A percentile compares a stretch with the other conserved stretches of the same genome.
These are phyloP conservation scores for Pholiota molesta DNA, from an alignment of 768 basidiomycete species.

Conservation along the genomic window DNA sequence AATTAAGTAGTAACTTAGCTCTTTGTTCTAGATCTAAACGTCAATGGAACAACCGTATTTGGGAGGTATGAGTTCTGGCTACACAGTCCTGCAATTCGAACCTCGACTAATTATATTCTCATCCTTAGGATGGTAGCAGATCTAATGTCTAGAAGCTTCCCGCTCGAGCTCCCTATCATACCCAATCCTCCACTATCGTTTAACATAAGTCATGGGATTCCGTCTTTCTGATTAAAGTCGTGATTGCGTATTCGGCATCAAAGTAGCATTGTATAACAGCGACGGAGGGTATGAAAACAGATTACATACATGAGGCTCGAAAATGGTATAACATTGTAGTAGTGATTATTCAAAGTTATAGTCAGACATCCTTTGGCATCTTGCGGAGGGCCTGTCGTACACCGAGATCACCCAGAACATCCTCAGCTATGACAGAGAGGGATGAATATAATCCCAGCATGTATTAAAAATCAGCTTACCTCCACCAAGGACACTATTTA, in stretches of 20 bases:
- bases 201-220: no score
- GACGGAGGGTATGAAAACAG: not conserved
- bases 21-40: no score
- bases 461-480: conserved; percentile 28
- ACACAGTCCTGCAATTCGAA: no score
- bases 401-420: conserved; percentile 80
- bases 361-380: conserved; percentile 23
- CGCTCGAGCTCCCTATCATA: no score
- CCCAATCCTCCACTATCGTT: no score
- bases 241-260: not conserved
- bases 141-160: no score
- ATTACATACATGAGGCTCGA: not conserved
- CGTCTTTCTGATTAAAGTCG: no score
- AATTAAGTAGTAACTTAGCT: no score
- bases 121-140: no score
- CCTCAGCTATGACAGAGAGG: conserved; percentile 52
- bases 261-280: not conserved
- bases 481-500: conserved; percentile 65
- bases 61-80: no score
- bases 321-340: not conserved
- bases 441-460: not conserved
- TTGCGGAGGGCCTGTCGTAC: conserved; percentile 65
- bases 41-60: no score
- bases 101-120: no score
- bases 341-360: conserved; percentile 4